phyloP scores from a whole-genome alignment of 306 rosid species.

The Lablab purpureus region DNA sequence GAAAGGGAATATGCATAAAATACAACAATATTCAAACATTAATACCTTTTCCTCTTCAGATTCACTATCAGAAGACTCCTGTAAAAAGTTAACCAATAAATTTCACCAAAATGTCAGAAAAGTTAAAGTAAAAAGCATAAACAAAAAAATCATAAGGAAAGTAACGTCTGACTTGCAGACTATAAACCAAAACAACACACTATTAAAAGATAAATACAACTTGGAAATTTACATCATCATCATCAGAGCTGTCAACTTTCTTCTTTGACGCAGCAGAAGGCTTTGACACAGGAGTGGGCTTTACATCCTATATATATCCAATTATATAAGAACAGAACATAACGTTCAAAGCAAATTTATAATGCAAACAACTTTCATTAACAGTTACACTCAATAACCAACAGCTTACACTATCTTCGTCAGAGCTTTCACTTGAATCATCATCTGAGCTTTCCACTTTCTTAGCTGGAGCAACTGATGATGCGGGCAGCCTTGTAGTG shows the following conservation, averaged over 20 bases:
- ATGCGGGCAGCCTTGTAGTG: constrained; percentile 28
- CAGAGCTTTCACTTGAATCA: constrained; percentile 53
- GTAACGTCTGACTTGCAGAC: too few species aligned
- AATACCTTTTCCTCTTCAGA: constrained; percentile 39
- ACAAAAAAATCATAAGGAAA: background rate
- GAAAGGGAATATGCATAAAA: background rate
- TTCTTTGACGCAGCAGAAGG: constrained; percentile 47
- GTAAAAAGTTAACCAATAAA: background rate
- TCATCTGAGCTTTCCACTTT: constrained; percentile 49
- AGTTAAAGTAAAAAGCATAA: background rate
- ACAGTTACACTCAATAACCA: background rate
- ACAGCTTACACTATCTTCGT: constrained; percentile 46
- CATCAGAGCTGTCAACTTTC: constrained; percentile 54
- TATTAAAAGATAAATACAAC: background rate
- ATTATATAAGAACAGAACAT: background rate
- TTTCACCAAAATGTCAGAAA: background rate
- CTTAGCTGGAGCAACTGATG: constrained; percentile 26
- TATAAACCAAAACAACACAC: background rate
- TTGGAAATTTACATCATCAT: constrained; percentile 51
- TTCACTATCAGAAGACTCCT: constrained; percentile 36
- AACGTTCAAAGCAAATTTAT: background rate
- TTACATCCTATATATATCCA: constrained; percentile 45
- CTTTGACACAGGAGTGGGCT: constrained; percentile 46
- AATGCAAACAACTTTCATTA: background rate
- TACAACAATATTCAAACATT: background rate